phyloP scores from a whole-genome alignment of 192 early-diverging fungal species.

The Backusella circina region DNA sequence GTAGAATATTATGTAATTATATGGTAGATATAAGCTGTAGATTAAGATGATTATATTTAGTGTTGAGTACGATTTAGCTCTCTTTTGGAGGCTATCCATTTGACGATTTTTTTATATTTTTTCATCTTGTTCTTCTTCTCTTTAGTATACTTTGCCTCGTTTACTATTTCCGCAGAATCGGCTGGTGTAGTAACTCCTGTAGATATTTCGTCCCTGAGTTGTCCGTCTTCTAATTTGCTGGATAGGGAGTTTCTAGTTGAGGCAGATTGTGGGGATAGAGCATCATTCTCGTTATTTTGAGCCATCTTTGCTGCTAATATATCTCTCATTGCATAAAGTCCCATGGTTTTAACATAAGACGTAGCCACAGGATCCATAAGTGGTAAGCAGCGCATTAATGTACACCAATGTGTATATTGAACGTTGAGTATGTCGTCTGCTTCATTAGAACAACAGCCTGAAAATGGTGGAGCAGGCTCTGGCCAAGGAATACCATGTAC shows the following conservation, averaged over 20 bases:
- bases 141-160: neutral
- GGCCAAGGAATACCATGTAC: slow-evolving; percentile 10
- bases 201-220: neutral
- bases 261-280: neutral
- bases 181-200: neutral
- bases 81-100: neutral
- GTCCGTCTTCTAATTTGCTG: neutral
- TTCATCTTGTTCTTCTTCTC: neutral
- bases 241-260: neutral
- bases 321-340: slow-evolving; percentile 13
- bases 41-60: neutral
- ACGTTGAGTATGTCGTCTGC: neutral
- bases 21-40: neutral
- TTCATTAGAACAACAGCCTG: neutral
- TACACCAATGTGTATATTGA: slow-evolving; percentile 20
- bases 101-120: neutral
- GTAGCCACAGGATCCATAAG: slow-evolving; percentile 5
- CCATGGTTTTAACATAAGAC: slow-evolving; percentile 3
- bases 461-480: neutral
- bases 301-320: neutral
- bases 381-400: slow-evolving; percentile 17
- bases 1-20: neutral
- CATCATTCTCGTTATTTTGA: neutral
- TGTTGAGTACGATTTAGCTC: neutral
- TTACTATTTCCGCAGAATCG: neutral